Evolutionary conservation across 148 eudicot genomes (phyloP).

Genomic region (Pouteria glomerata): DNA sequence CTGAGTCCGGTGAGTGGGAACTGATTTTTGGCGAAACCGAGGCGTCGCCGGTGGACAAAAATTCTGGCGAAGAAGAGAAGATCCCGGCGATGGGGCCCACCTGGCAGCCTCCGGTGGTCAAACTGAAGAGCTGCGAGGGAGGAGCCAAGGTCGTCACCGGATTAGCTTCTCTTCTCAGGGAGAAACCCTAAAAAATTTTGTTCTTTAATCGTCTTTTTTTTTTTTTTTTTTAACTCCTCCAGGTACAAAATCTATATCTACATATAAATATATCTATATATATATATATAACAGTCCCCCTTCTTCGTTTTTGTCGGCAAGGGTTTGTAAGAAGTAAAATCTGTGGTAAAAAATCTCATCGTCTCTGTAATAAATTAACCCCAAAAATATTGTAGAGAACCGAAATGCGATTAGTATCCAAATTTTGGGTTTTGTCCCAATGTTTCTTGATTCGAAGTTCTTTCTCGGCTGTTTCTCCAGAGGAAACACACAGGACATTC

Average conservation of each 20-base stretch:
- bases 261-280: no score
- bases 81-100: neutral
- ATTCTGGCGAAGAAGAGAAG: constrained; percentile 17
- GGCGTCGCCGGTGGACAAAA: constrained; percentile 1
- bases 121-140: constrained; percentile 42
- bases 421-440: neutral
- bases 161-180: constrained; percentile 50
- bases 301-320: constrained; percentile 10
- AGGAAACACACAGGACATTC: constrained; percentile 14
- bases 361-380: constrained; percentile 3
- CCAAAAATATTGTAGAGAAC: neutral
- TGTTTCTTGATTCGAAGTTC: no score
- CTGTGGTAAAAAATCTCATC: neutral
- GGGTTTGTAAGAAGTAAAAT: constrained; percentile 12
- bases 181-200: constrained; percentile 45
- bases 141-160: constrained; percentile 55
- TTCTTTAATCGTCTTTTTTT: neutral
- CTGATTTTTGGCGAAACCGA: constrained; percentile 34
- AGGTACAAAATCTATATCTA: no score
- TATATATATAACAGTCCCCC: no score
- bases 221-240: no score
- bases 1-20: constrained; percentile 27
- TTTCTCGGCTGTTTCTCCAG: no score
- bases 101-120: constrained; percentile 56
- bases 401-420: neutral